phyloP scores from a whole-genome alignment of 305 asterid species.

The Rubia peregrina region DNA sequence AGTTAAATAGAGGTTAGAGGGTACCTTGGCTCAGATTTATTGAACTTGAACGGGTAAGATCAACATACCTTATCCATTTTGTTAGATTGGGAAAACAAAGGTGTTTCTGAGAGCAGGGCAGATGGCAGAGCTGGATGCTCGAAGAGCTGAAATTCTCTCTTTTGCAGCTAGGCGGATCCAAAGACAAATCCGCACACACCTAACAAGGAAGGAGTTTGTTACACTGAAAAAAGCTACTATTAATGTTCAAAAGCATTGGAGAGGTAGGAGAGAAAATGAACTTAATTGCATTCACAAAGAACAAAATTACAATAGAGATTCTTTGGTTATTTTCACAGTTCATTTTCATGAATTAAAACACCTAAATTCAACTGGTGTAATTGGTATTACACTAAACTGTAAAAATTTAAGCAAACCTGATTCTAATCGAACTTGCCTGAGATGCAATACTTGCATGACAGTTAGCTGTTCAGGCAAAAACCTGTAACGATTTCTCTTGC shows the following conservation, averaged over 20 bases:
- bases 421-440: not conserved
- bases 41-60: not conserved
- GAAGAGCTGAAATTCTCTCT: constrained; percentile 85
- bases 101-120: constrained; percentile 98
- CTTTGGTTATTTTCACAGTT: not conserved
- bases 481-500: constrained; percentile 11
- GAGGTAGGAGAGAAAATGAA: constrained; percentile 51
- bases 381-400: not conserved
- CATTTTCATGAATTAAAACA: not conserved
- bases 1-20: not conserved
- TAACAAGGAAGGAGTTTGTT: constrained; percentile 66
- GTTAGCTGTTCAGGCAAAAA: not conserved
- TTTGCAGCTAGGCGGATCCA: constrained; percentile 73
- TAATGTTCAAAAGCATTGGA: constrained; percentile 64
- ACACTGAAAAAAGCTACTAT: constrained; percentile 62
- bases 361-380: not conserved
- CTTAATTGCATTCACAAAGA: not conserved
- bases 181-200: constrained; percentile 78
- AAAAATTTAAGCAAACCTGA: not conserved
- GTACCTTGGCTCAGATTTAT: constrained; percentile 16
- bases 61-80: constrained; percentile 9
- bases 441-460: not conserved
- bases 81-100: constrained; percentile 89
- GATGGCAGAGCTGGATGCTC: constrained; percentile 96
- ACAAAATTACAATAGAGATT: not conserved